Base-by-base conservation (phyloP, 768 basidiomycete species). In the Clitopilus passeckerianus region DNA sequence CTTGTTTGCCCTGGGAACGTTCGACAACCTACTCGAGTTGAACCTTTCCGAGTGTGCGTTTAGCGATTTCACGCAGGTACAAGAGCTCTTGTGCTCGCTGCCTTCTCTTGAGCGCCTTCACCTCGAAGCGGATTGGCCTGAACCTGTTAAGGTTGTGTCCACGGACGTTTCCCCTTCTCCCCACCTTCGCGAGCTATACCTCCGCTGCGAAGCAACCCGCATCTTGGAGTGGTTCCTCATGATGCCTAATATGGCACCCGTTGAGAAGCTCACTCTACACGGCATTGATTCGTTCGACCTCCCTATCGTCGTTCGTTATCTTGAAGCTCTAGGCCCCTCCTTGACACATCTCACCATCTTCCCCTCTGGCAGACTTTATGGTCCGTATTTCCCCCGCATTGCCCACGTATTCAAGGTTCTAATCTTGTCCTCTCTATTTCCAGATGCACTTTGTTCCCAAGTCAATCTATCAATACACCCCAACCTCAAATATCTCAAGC, bases 171-270 rank as follows among this genome's bases (percentile, higher is more conserved):
- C 53, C 9, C 58, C 60, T 1, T 55, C 60, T 41, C 59, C 58
- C 20, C 50, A 59, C 35, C 53, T 64, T 34, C 63, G 63, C 30
- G 60, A 64, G 50, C 37, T 64, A 15, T 52, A 61, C 30, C 57
- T 64, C 12, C 63, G 63, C n/a, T 61, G 63, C 56, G 63, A 64
- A 53, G 57, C 60, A 44, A 56, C 60, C 18, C 60, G 60, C n/a
- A 24, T 64, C 5, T 27, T 64, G 14, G 60, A 59, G 12, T 64
- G 63, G 63, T 59, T 64, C 43, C 33, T 64, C 5, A 59, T 57
- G 60, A 60, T 61, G 54, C 53, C 60, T 6, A 6, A 27, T 15
- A 30, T 61, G 22, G 60, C 60, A 34, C 60, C 60, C 33, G 52
- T 64, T 56, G 59, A 57, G 14, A 57, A 57, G n/a, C 56, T 64